Evolutionary conservation across 148 eudicot genomes (phyloP), one percentile per base, ranked within the genome.

Genomic region (Vaccinium myrtillus): DNA sequence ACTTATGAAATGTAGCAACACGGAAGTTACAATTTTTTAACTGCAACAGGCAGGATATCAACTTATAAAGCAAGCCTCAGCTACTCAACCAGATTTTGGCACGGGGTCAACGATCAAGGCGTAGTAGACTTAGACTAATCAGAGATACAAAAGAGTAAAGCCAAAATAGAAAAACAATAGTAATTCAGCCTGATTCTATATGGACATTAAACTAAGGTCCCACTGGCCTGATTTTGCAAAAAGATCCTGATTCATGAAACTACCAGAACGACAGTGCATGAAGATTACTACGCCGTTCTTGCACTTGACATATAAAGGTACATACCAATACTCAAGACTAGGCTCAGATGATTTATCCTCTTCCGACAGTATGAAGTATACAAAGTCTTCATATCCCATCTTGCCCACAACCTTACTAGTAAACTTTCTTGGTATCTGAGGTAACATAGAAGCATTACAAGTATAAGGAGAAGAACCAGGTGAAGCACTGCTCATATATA

Each of bases 331-430:
- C 85, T 95, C 98, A 87, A 94, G 95, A 89, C 98, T 90, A 86
- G 94, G 95, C 75, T 94, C 98, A 78, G 98, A 95, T 69, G 98
- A 90, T 92, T 95, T 95, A 88, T 95, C 98, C 87, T 95, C 98
- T 89, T 95, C 98, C 36, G 98, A 91, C 82, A 95, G 87, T 87
- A 95, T 95, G 90, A 95, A 95, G 83, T 95, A 93, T 55, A 95
- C 96, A 87, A 95, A 95, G 87, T 95, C 98, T 89, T 95, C 98
- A 90, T 95, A 95, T 56, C 98, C 98, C 98, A 95, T 95, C 91
- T 95, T 95, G 78, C 98, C 98, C 82, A 92, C 98, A 86, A 91
- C 93, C 86, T 88, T 91, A 74, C 95, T 88, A 3, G 94, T 94
- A 84, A 95, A 95, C 90, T 93, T 95, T 85, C 98, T 89, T 25